Evolutionary conservation across 441 rosid species (phyloP).

Genomic region (Gossypium schwendimanii): DNA sequence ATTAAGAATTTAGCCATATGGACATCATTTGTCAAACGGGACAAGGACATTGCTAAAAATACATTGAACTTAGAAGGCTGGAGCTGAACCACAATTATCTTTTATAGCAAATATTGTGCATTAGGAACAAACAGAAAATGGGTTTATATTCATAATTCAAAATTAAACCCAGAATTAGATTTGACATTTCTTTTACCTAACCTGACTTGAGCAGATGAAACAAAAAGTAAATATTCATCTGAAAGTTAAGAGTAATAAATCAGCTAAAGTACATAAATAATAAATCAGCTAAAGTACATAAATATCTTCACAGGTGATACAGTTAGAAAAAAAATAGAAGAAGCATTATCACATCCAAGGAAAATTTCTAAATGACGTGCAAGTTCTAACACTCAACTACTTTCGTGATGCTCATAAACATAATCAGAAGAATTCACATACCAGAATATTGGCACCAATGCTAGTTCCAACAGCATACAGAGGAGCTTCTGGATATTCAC

Average conservation of each 20-base stretch:
- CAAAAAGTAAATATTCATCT: background rate
- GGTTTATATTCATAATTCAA: background rate
- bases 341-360: slow-evolving; percentile 1
- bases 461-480: slow-evolving; percentile 2
- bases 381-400: background rate
- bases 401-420: background rate
- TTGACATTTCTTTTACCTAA: background rate
- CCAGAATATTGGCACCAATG: slow-evolving; percentile 9
- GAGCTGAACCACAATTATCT: background rate
- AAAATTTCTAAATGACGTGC: background rate
- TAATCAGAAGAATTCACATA: background rate
- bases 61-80: background rate
- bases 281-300: background rate
- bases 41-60: background rate
- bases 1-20: background rate
- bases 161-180: background rate
- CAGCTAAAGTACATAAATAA: background rate
- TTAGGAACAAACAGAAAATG: slow-evolving; percentile 1
- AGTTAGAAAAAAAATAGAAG: background rate
- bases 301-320: background rate
- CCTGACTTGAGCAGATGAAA: background rate
- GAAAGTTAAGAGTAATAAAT: background rate
- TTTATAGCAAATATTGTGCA: background rate
- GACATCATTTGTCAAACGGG: background rate
- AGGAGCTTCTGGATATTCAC: slow-evolving; percentile 7